Conservation (phyloP, 257 asterid species). For the Primulina eburnea region DNA sequence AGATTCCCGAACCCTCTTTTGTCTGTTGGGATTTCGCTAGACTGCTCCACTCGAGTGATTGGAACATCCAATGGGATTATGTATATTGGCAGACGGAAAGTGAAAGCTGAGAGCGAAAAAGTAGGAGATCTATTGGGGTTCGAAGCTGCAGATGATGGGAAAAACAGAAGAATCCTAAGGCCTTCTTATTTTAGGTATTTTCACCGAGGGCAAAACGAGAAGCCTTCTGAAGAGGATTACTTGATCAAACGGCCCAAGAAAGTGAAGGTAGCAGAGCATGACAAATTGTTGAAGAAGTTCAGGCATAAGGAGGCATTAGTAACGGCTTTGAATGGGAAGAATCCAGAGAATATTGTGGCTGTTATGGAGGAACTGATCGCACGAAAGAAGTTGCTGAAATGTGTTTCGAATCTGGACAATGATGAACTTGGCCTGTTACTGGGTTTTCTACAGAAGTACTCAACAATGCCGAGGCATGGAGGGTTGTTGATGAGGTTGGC, state of each 20-base stretch:
- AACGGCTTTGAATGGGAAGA: slow-evolving; percentile 54
- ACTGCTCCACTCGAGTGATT: slow-evolving; percentile 69
- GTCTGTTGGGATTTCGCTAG: slow-evolving; percentile 73
- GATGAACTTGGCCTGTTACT: slow-evolving; percentile 65
- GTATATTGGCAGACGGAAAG: slow-evolving; percentile 69
- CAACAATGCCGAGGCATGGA: slow-evolving; percentile 68
- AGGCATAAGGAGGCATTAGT: slow-evolving; percentile 82
- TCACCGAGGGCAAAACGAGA: slow-evolving; percentile 71
- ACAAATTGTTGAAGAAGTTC: slow-evolving; percentile 70
- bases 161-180: slow-evolving; percentile 50
- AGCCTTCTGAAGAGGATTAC: slow-evolving; percentile 72
- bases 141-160: slow-evolving; percentile 43
- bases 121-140: slow-evolving; percentile 34
- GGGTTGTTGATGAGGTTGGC: slow-evolving; percentile 52
- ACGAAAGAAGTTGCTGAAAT: slow-evolving; percentile 64
- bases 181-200: slow-evolving; percentile 84
- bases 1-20: slow-evolving; percentile 76
- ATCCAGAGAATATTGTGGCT: slow-evolving; percentile 70
- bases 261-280: slow-evolving; percentile 68
- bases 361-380: slow-evolving; percentile 94
- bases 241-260: slow-evolving; percentile 60
- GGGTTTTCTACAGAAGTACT: slow-evolving; percentile 69
- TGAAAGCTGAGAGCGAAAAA: slow-evolving; percentile 30
- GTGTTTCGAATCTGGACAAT: slow-evolving; percentile 60
- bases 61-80: slow-evolving; percentile 77